Evolutionary conservation across 2,329 filamentous ascomycete species (phyloP).

Genomic region (Botrytis fragariae): DNA sequence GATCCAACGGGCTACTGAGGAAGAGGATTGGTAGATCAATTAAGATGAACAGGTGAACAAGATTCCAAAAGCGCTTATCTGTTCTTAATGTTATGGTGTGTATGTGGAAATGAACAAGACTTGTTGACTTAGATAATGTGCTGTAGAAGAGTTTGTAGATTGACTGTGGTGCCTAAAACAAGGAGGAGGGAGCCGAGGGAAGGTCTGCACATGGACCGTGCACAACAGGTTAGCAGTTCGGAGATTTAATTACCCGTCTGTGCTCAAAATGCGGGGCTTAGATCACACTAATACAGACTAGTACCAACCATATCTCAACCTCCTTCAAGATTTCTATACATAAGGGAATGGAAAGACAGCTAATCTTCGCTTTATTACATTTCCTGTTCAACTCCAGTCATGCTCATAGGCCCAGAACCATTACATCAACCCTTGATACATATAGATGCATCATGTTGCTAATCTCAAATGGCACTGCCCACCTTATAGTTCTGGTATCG

Average conservation of each 20-base stretch:
- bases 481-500: not conserved
- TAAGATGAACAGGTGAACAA: not conserved
- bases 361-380: not conserved
- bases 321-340: not conserved
- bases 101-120: not conserved
- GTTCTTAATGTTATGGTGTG: not conserved
- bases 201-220: not conserved
- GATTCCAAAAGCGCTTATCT: not conserved
- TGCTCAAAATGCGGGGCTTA: not conserved
- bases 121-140: not conserved
- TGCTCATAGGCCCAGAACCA: not conserved
- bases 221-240: not conserved
- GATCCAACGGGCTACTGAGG: not conserved
- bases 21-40: not conserved
- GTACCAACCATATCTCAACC: not conserved
- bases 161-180: not conserved
- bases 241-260: not conserved
- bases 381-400: not conserved
- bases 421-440: not conserved
- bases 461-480: not conserved
- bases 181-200: not conserved
- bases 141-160: not conserved
- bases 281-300: not conserved
- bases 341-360: not conserved
- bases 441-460: not conserved